Conservation (phyloP, 352 stramenopile species). For the Globisporangium middletonii region DNA sequence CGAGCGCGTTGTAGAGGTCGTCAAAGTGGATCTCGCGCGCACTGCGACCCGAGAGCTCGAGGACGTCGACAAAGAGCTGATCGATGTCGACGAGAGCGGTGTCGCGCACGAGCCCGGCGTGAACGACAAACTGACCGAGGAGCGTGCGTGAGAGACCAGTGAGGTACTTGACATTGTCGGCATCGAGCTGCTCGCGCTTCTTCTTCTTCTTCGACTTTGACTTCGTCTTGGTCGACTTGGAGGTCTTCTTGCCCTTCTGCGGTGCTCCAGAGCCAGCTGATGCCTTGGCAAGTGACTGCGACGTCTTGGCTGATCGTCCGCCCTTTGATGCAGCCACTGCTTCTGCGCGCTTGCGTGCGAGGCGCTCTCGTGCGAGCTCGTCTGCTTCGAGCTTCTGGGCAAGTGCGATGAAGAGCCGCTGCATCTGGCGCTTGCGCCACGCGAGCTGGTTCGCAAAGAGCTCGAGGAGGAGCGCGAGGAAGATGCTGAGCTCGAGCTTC, state of each 20-base stretch:
- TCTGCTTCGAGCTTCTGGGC: conserved; percentile 21
- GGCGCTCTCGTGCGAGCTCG: conserved; percentile 9
- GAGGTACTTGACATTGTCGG: conserved; percentile 25
- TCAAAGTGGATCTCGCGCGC: conserved; percentile 34
- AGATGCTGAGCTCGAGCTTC: conserved; percentile 44
- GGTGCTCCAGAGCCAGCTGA: background rate
- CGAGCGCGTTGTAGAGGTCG: conserved; percentile 24
- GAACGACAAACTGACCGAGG: conserved; percentile 30
- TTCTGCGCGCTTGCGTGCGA: conserved; percentile 12
- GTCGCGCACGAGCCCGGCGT: conserved; percentile 29
- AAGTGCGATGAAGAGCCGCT: conserved; percentile 37
- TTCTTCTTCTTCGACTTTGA: conserved; percentile 25
- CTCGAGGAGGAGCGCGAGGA: conserved; percentile 39
- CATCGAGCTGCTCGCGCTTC: conserved; percentile 14
- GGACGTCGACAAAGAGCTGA: conserved; percentile 25
- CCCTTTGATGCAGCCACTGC: background rate
- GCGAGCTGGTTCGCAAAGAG: conserved; percentile 36
- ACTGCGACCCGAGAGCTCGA: conserved; percentile 18
- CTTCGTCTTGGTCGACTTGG: conserved; percentile 12
- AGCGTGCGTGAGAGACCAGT: conserved; percentile 29
- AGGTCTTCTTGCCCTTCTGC: no score
- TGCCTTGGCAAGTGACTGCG: conserved; percentile 1
- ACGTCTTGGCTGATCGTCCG: conserved; percentile 2
- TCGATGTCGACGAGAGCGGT: conserved; percentile 32
- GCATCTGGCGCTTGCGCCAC: conserved; percentile 39